These are phyloP conservation scores for Nitzschia sp. DNA, from an alignment of 108 stramenopile species.

Conservation along the genomic window DNA sequence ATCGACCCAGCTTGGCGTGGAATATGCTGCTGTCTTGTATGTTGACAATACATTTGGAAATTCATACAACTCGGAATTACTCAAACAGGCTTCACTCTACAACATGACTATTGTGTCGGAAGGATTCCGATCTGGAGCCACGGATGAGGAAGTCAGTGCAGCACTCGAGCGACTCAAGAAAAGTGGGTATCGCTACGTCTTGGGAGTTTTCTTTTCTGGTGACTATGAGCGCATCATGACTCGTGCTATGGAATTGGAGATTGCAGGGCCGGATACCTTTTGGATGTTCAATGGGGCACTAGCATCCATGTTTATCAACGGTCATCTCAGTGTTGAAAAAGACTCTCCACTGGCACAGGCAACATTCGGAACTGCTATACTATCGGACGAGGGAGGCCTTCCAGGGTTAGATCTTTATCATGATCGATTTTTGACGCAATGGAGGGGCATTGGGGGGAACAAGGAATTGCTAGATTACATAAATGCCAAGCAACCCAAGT, in stretches of 20 bases:
- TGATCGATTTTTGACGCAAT: constrained; percentile 10
- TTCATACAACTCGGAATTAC: constrained; percentile 29
- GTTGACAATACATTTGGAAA: constrained; percentile 35
- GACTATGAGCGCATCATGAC: constrained; percentile 30
- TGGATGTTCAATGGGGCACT: constrained; percentile 43
- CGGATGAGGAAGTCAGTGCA: neutral
- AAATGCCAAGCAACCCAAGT: neutral
- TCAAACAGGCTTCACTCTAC: constrained; percentile 6
- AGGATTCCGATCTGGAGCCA: constrained; percentile 2
- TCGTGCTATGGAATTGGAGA: constrained; percentile 33
- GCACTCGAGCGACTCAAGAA: constrained; percentile 1
- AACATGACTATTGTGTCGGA: constrained; percentile 19
- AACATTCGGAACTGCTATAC: constrained; percentile 5
- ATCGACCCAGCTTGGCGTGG: neutral
- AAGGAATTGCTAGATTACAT: neutral
- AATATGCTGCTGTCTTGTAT: constrained; percentile 26
- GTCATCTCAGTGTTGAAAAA: neutral
- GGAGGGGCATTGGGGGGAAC: constrained; percentile 19
- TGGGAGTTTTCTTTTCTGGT: constrained; percentile 15
- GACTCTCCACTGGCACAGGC: constrained; percentile 7
- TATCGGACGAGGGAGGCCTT: constrained; percentile 35
- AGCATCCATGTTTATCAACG: constrained; percentile 5
- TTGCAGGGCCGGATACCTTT: constrained; percentile 45
- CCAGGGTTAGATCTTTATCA: constrained; percentile 33
- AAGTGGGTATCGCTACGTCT: constrained; percentile 34